phyloP scores from a whole-genome alignment of 441 rosid species.

The Arabidopsis lyrata region DNA sequence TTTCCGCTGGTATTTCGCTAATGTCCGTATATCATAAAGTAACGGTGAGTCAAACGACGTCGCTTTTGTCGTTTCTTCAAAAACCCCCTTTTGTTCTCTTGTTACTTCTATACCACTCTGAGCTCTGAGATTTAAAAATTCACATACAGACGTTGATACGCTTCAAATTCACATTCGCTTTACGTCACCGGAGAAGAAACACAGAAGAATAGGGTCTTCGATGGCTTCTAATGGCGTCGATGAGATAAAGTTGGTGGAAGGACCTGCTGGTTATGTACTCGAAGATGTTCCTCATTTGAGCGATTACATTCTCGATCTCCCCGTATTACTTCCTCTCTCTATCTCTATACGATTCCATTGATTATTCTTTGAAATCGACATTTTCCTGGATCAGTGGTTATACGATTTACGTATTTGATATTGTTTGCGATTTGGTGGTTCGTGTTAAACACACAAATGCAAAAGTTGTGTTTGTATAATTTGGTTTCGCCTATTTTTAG shows the following conservation, averaged over 20 bases:
- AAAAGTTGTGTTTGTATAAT: not conserved
- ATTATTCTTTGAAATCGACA: not conserved
- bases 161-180: conserved; percentile 21
- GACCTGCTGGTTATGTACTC: conserved; percentile 65
- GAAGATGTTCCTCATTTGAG: conserved; percentile 80
- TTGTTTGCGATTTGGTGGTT: not conserved
- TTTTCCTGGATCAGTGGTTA: conserved; percentile 7
- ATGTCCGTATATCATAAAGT: not conserved
- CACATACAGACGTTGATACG: not conserved
- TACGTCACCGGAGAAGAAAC: conserved; percentile 26
- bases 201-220: conserved; percentile 7
- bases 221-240: conserved; percentile 42
- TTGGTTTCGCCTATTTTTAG: conserved; percentile 17
- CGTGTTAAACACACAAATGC: not conserved
- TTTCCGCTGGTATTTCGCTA: conserved; percentile 27
- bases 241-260: conserved; percentile 53
- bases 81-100: conserved; percentile 7
- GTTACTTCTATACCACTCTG: conserved; percentile 27
- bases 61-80: not conserved
- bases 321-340: conserved; percentile 44
- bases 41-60: conserved; percentile 18
- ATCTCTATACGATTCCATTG: not conserved
- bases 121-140: not conserved
- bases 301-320: conserved; percentile 64
- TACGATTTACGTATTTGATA: not conserved